Evolutionary conservation across 1,284 basidiomycete genomes (phyloP).

Genomic region (Ceratobasidium sp.): DNA sequence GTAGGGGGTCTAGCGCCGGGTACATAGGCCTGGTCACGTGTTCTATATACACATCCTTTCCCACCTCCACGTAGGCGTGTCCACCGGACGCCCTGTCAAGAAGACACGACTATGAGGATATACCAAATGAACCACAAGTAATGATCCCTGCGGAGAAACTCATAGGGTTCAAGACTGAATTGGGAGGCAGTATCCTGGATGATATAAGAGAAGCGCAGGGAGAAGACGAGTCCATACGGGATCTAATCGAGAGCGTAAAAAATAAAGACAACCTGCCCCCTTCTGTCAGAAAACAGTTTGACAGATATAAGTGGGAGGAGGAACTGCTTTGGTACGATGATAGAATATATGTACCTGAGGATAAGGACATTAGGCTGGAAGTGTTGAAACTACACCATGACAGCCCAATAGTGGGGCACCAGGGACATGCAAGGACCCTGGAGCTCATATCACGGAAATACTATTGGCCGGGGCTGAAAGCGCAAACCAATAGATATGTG

Average conservation of each 20-base stretch:
- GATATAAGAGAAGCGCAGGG: not conserved
- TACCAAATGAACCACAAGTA: not conserved
- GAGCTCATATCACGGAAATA: not conserved
- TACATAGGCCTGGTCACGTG: not conserved
- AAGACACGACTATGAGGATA: conserved; percentile 42
- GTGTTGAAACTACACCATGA: not conserved
- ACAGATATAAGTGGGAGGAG: not conserved
- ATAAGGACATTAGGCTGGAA: not conserved
- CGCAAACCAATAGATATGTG: not conserved
- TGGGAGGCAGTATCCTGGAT: not conserved
- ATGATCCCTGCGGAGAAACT: not conserved
- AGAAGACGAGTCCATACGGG: not conserved
- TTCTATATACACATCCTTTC: not conserved
- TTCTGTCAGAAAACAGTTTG: conserved; percentile 15
- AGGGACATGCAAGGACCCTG: conserved; percentile 11
- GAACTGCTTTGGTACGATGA: not conserved
- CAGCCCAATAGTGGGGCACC: not conserved
- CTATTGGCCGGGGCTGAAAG: conserved; percentile 15
- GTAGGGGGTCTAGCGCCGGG: not conserved
- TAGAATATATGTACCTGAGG: not conserved
- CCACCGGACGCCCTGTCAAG: conserved; percentile 49
- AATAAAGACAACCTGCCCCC: not conserved
- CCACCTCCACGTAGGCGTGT: not conserved
- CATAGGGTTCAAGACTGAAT: not conserved
- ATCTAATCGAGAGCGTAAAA: not conserved